Evolutionary conservation across 2,329 filamentous ascomycete genomes (phyloP), one percentile per base, ranked within the genome.

Genomic region (Phialophora macrospora): DNA sequence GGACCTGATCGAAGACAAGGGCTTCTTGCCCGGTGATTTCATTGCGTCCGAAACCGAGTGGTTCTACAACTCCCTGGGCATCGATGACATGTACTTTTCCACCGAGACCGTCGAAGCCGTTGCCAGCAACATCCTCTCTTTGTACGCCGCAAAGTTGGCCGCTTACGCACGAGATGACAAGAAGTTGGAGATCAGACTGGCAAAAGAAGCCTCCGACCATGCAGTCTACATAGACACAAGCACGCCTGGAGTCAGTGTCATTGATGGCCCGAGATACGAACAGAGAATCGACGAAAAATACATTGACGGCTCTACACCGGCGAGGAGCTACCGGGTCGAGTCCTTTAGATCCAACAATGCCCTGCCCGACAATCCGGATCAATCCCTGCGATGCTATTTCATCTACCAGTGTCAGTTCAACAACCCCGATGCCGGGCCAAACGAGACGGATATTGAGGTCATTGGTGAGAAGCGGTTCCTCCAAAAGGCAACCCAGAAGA

Each of bases 161-260:
- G 93, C 95, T 8, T 95, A 91, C 77, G 92, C 94, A 41, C 88
- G 95, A 64, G 91, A 96, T 77, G 94, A 98, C 80, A 96, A 96
- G 83, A 89, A 90, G 72, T 86, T 98, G 74, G 93, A 98, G 80
- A 97, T 99, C 73, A 88, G 93, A 69, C 82, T 99, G 49, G 94
- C 98, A 77, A 97, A 97, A 87, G 95, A 99, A 80, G 92, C 92
- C 24, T 82, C 85, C 65, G 95, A 98, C 77, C 95, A 98, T 76
- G 95, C 95, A 66, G 96, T 98, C 75, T 99, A 98, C 81, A 98
- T 99, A 72, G 95, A 99, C 77, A 99, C 95, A 62, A 97, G 93
- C 78, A 90, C 90, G 75, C 94, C 95, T 17, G 95, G 95, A 71
- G 83, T 91, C 73, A 91, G 89, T 65, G 85, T 88, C 55, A 82